Base-by-base conservation (phyloP, 805 yeast genomes). In the Grigorovia jiainica region DNA sequence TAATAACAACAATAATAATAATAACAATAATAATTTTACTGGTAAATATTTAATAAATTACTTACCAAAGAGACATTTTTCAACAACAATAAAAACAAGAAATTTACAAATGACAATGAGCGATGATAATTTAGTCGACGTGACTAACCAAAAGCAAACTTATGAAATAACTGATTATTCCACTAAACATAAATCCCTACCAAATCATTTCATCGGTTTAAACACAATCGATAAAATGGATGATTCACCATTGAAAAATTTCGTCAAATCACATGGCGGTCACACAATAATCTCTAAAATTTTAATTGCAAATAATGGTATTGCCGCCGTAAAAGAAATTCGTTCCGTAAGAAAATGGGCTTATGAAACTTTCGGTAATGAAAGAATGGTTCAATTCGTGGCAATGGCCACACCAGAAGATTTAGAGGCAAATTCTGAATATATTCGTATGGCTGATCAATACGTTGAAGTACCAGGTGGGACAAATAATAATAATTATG, bases 381-480 rank as follows among this genome's bases (percentile, higher is more conserved):
- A 92, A 65, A 76, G 84, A 59, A 87, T 95, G 43, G 84, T 92
- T 50, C 86, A 85, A 54, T 94, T 92, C 61, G 92, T 90, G 29
- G 97, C 85, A 34, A 92, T 92, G 99, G 97, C 98, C 45, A 92
- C 99, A 17, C 98, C 98, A n/a, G 99, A 92, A 64, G 99, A 92
- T 70, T 69, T 92, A 53, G 87, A 76, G 53, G 95, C 97, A 47
- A 94, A 94, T 56, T 94, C 98, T 18, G 99, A 92, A 64, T 92
- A 92, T 65, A 87, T 92, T 60, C 78, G 97, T 64, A 90, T 92
- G 97, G 98, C 98, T 35, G 99, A 92, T 64, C 97, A 90, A 67
- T 90, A 84, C 60, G 86, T 92, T 47, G 96, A 89, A 61, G 98
- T 92, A 38, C 97, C 99, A 43, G 99, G 99, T 59, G 98, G 98